Evolutionary conservation across 306 rosid species (phyloP), one percentile per base, ranked within the genome.

Genomic region (Cucurbita argyrosperma): DNA sequence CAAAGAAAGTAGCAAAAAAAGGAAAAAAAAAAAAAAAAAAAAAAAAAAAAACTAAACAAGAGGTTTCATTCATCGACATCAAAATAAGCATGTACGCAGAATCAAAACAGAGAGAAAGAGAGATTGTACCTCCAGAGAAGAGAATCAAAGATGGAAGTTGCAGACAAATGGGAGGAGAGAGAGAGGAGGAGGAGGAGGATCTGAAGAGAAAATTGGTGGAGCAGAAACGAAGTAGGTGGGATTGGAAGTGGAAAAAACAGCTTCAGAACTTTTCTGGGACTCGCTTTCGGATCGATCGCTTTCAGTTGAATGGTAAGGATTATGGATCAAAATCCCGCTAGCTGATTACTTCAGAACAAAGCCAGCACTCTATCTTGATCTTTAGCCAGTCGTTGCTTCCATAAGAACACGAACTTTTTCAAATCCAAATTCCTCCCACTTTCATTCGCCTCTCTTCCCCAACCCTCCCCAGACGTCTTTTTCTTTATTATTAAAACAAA

Each of bases 261-360:
- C 8, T 70, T 14, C 10, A 38, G 26, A 26, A 49, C 1, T 40
- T 13, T 39, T 38, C 18, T 54, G 18, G 39, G 64, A 38, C 1
- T 74, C 76, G 76, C 52, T 72, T 72, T 72, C 63, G 21, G 76
- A 72, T 72, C 64, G 51, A 72, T 37, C 76, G 10, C n/a, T 50
- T 54, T 53, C 13, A 12, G 37, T 54, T 26, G 5, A 42, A 74
- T 7, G 64, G 67, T 43, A 66, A 73, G 16, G 76, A 73, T n/a
- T 43, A 3, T 43, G 54, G 67, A 74, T 74, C 66, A 45, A 74
- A 62, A 57, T 74, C 55, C 68, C 5, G 37, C 16, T 26, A 68
- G 10, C 72, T 66, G 4, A 66, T 26, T 10, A 65, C 71, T 57
- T 53, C 12, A 4, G 63, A 72, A 7, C 52, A 16, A 42, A 72